phyloP scores from a whole-genome alignment of 352 stramenopile species.

The Thraustotheca clavata region DNA sequence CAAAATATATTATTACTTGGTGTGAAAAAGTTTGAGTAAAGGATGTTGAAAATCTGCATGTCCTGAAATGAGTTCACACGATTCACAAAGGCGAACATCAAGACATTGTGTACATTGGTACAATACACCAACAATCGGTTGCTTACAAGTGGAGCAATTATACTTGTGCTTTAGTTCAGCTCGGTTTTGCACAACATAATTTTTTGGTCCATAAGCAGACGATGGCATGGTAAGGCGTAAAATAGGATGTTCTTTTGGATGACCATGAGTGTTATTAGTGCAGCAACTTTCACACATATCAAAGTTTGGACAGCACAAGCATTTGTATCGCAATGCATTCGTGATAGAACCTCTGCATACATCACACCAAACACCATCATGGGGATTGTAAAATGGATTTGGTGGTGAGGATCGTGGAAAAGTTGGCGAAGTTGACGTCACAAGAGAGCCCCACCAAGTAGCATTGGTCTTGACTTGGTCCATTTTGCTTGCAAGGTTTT shows the following conservation, averaged over 20 bases:
- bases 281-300: constrained; percentile 1
- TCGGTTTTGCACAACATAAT: constrained; percentile 6
- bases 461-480: constrained; percentile 9
- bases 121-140: constrained; percentile 14
- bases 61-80: constrained; percentile 1
- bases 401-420: not conserved
- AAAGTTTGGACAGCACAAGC: constrained; percentile 1
- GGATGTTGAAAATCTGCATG: constrained; percentile 12
- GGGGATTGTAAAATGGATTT: not conserved
- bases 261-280: not conserved
- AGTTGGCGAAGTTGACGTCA: not conserved
- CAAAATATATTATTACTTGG: not conserved
- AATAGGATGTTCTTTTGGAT: constrained; percentile 7
- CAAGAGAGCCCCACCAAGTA: constrained; percentile 12
- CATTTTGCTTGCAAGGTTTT: constrained; percentile 11
- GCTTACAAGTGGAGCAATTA: not conserved
- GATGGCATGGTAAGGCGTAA: not conserved
- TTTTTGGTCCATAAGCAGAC: not conserved
- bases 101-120: constrained; percentile 18
- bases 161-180: not conserved
- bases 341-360: not conserved
- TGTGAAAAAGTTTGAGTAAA: constrained; percentile 7
- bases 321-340: not conserved
- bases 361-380: constrained; percentile 4
- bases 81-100: not conserved